phyloP scores from a whole-genome alignment of 192 early-diverging fungal genomes.

The Pilobolus umbonatus region DNA sequence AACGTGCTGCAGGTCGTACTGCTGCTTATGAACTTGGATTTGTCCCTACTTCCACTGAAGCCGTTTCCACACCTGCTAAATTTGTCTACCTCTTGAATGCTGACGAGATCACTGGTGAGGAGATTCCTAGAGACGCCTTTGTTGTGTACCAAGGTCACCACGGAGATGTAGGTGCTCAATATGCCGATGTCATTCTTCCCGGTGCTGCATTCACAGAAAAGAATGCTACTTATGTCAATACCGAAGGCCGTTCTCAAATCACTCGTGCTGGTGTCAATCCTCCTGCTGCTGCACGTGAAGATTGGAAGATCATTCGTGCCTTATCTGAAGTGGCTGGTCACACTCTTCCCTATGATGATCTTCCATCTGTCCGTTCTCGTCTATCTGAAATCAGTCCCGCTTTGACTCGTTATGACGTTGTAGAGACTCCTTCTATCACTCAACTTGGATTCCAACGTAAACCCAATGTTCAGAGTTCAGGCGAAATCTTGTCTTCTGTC shows the following conservation, averaged over 20 bases:
- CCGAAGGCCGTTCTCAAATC: slow-evolving; percentile 90
- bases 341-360: slow-evolving; percentile 87
- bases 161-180: slow-evolving; percentile 92
- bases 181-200: slow-evolving; percentile 94
- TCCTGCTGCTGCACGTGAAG: slow-evolving; percentile 88
- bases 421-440: slow-evolving; percentile 55
- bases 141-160: slow-evolving; percentile 99
- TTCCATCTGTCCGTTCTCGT: slow-evolving; percentile 75
- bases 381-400: slow-evolving; percentile 83
- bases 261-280: slow-evolving; percentile 90
- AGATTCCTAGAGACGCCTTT: slow-evolving; percentile 87
- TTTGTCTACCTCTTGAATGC: slow-evolving; percentile 94
- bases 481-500: slow-evolving; percentile 51
- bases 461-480: slow-evolving; percentile 26
- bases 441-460: slow-evolving; percentile 62
- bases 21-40: slow-evolving; percentile 92
- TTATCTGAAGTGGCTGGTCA: slow-evolving; percentile 87
- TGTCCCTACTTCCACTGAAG: slow-evolving; percentile 50
- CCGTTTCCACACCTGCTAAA: slow-evolving; percentile 36
- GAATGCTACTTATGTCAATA: slow-evolving; percentile 92
- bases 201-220: slow-evolving; percentile 97
- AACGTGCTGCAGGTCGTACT: slow-evolving; percentile 79
- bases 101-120: slow-evolving; percentile 72
- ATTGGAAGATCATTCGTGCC: slow-evolving; percentile 99
- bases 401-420: slow-evolving; percentile 68